phyloP scores from a whole-genome alignment of 1,284 basidiomycete species.

The Pseudozyma sp. region DNA sequence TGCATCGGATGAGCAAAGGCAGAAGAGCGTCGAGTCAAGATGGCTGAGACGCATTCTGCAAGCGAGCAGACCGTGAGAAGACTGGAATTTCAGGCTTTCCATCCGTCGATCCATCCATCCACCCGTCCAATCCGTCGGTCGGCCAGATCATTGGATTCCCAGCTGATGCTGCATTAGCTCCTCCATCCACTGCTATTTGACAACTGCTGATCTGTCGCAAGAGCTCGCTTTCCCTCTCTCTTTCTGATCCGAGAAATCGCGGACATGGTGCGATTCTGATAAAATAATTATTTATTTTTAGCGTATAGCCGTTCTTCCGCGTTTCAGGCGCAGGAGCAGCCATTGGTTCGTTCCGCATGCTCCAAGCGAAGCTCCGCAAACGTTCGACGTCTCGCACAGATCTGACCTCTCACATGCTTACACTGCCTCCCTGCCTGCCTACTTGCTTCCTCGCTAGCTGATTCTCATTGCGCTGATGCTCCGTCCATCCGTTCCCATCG shows the following conservation, averaged over 20 bases:
- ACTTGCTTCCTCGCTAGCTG: neutral
- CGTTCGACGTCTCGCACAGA: neutral
- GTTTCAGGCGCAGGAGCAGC: neutral
- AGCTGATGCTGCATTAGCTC: too few relatives aligned
- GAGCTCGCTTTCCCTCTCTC: neutral
- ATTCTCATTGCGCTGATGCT: neutral
- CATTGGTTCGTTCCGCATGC: neutral
- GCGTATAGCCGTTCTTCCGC: neutral
- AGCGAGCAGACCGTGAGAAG: constrained; percentile 4
- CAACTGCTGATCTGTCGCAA: too few relatives aligned
- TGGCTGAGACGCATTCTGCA: neutral
- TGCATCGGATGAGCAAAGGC: neutral
- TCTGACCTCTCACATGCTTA: neutral
- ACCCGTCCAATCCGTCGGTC: neutral
- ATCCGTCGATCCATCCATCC: constrained; percentile 3
- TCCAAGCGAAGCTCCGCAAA: neutral
- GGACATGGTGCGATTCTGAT: too few relatives aligned
- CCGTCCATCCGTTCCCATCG: constrained; percentile 1
- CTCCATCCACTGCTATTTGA: too few relatives aligned
- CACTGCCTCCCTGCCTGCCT: neutral
- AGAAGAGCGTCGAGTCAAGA: neutral
- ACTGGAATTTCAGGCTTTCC: constrained; percentile 9
- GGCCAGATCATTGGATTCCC: too few relatives aligned
- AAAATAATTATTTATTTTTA: too few relatives aligned
- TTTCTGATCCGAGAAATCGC: neutral